A percentile compares a stretch with the other conserved stretches of the same genome.
phyloP scores from a whole-genome alignment of 345 rosid genomes.

The Kernera saxatilis region DNA sequence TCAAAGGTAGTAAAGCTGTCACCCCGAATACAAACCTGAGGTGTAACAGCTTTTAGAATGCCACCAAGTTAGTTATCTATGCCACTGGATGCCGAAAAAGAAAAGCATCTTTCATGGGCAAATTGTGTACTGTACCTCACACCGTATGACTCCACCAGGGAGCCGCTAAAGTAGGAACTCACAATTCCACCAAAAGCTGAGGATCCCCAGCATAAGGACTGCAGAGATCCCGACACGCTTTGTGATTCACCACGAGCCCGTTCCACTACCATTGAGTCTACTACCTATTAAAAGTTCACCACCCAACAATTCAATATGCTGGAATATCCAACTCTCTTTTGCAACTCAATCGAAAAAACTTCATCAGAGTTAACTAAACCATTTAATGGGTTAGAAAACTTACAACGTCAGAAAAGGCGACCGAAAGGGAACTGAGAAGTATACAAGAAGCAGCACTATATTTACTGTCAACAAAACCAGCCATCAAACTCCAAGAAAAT shows the following conservation, averaged over 20 bases:
- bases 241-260: constrained; percentile 98
- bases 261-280: constrained; percentile 98
- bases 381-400: constrained; percentile 27
- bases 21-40: constrained; percentile 95
- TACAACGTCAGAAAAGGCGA: constrained; percentile 95
- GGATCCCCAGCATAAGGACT: constrained; percentile 96
- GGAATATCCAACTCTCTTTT: not conserved
- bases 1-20: constrained; percentile 75
- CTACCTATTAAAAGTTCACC: constrained; percentile 46
- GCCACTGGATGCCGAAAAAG: not conserved
- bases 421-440: constrained; percentile 89
- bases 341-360: not conserved
- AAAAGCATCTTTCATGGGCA: not conserved
- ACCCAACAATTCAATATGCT: not conserved
- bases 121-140: constrained; percentile 52
- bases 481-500: constrained; percentile 96
- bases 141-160: constrained; percentile 83
- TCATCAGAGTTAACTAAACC: not conserved
- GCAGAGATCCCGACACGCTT: constrained; percentile 84
- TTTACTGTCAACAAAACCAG: constrained; percentile 80
- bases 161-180: constrained; percentile 94
- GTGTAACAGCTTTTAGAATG: constrained; percentile 29
- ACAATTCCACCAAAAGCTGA: constrained; percentile 98
- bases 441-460: constrained; percentile 77
- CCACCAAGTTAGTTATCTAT: constrained; percentile 19